These are phyloP conservation scores for Metroxylon sagu DNA, from an alignment of 176 grass and related monocot genomes.

Conservation along the genomic window DNA sequence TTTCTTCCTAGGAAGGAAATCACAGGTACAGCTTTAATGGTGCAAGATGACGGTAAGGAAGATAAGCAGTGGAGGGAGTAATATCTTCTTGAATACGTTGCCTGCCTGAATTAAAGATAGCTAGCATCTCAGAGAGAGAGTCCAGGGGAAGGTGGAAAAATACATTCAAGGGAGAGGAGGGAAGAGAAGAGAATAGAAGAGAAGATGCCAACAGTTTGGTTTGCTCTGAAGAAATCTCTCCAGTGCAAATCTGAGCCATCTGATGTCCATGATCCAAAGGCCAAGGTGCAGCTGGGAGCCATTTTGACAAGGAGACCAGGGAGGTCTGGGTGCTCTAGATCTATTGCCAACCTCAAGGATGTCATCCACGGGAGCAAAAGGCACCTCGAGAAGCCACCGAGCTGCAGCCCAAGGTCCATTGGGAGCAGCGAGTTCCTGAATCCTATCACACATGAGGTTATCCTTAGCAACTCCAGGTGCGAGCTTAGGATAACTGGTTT, in stretches of 20 bases:
- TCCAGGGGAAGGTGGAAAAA: slow-evolving; percentile 8
- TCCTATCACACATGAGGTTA: slow-evolving; percentile 95
- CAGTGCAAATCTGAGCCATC: slow-evolving; percentile 83
- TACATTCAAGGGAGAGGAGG: neutral
- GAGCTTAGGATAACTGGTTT: slow-evolving; percentile 88
- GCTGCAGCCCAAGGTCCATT: slow-evolving; percentile 89
- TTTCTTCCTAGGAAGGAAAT: too few relatives aligned
- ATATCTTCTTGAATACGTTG: neutral
- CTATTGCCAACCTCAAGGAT: slow-evolving; percentile 86
- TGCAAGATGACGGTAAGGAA: neutral
- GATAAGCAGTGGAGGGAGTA: neutral
- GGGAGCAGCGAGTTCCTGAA: slow-evolving; percentile 97
- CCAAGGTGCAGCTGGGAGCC: slow-evolving; percentile 39
- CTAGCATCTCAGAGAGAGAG: slow-evolving; percentile 12
- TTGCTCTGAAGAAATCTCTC: slow-evolving; percentile 81
- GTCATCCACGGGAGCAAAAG: slow-evolving; percentile 99
- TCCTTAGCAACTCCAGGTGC: slow-evolving; percentile 85
- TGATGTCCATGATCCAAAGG: slow-evolving; percentile 72
- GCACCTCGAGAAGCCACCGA: slow-evolving; percentile 59
- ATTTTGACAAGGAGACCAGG: slow-evolving; percentile 51
- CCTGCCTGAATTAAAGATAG: slow-evolving; percentile 1
- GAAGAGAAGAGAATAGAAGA: slow-evolving; percentile 18
- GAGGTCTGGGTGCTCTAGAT: slow-evolving; percentile 79
- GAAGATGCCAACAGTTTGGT: slow-evolving; percentile 68
- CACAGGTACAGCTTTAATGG: too few relatives aligned